These are phyloP conservation scores for Platanthera guangdongensis DNA, from an alignment of 106 monocot species.

Conservation along the genomic window DNA sequence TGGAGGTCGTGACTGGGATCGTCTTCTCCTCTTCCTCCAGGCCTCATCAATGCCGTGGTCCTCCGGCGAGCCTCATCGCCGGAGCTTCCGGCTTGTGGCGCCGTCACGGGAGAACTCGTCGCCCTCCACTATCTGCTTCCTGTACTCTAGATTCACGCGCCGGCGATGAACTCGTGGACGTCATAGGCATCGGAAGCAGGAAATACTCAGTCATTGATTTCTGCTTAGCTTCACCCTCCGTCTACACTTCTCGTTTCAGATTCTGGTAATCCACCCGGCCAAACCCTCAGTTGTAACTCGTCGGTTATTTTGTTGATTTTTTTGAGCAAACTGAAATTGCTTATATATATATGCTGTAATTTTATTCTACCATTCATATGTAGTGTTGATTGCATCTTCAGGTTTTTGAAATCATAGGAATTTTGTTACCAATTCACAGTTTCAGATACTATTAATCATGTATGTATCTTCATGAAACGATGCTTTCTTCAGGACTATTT, in stretches of 20 bases:
- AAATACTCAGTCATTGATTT: constrained; percentile 79
- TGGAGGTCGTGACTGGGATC: background rate
- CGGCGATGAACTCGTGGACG: constrained; percentile 33
- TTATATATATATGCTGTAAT: background rate
- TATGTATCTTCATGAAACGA: background rate
- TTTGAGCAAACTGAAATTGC: no score
- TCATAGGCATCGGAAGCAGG: constrained; percentile 80
- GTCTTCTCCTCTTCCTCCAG: background rate
- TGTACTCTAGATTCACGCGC: background rate
- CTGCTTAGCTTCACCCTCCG: constrained; percentile 39
- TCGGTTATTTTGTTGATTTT: background rate
- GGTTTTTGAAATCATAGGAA: no score
- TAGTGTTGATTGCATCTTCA: background rate
- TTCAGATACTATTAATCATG: background rate
- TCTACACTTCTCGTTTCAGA: constrained; percentile 40
- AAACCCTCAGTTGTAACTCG: background rate
- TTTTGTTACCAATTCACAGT: background rate
- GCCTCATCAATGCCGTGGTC: background rate
- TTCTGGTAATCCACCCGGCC: constrained; percentile 41
- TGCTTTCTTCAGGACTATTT: constrained; percentile 1
- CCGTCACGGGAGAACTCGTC: background rate
- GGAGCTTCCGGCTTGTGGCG: background rate
- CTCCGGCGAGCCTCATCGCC: background rate
- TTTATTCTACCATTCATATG: background rate
- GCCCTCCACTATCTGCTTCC: background rate